Base-by-base conservation (phyloP, 2,329 filamentous ascomycete species). In the Scytalidium sp. region DNA sequence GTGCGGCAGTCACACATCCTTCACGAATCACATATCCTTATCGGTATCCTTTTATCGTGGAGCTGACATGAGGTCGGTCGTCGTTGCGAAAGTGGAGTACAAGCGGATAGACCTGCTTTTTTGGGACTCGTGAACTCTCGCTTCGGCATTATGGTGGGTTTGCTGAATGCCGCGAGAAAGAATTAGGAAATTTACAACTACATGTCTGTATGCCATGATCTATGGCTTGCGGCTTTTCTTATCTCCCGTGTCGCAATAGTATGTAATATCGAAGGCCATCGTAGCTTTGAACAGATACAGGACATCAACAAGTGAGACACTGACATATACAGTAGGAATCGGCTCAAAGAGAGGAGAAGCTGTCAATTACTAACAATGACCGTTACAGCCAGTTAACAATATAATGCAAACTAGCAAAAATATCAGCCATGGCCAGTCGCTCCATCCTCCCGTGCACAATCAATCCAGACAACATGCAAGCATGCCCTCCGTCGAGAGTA, bases 51-150 rank as follows among this genome's bases (percentile, higher is more conserved):
- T 10, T 36, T 36, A 36, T 36, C 32, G 32, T 36, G 32, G 11
- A 36, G 5, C 32, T 36, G 32, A 36, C 17, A n/a, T 4, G 17
- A 36, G 32, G 25, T 27, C 17, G 15, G 32, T 36, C 11, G 32
- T 7, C 4, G 5, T n/a, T 36, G 32, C 32, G 15, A 36, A 36
- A 36, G 32, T 36, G 32, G 32, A 36, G 25, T n/a, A n/a, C n/a
- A n/a, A n/a, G n/a, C 46, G 40, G 40, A 13, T 41, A 27, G 42
- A 46, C 44, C 32, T 56, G 25, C 56, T 55, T 25, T 25, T 43
- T 55, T 46, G 45, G 50, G 53, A 23, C 39, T 52, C 21, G 48
- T 54, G 52, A 48, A 21, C 36, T 50, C 42, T 42, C 15, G 45
- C 13, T 27, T 27, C 25, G 25, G 32, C 32, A 36, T 36, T n/a